Conservation (phyloP, 129 eudicot genomes). For the Escallonia rubra region DNA sequence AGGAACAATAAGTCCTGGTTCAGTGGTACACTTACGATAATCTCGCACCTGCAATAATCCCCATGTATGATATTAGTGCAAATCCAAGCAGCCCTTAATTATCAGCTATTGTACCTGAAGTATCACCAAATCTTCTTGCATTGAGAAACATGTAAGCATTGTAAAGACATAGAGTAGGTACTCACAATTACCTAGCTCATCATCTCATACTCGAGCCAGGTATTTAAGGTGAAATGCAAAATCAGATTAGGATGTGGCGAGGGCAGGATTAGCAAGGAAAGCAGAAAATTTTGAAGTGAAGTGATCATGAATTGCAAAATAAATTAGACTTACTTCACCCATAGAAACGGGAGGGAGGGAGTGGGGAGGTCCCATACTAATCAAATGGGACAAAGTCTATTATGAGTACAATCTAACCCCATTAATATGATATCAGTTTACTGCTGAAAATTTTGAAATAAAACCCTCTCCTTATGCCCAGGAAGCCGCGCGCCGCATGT, state of each 20-base stretch:
- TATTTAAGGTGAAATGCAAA: neutral
- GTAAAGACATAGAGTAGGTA: neutral
- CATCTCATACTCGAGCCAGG: neutral
- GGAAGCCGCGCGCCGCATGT: too few species aligned
- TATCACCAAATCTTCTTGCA: neutral
- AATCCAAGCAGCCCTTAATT: neutral
- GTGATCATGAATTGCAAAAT: too few species aligned
- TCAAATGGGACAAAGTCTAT: too few species aligned
- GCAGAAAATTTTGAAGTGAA: neutral
- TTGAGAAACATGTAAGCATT: neutral
- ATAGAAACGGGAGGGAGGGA: neutral
- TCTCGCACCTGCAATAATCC: conserved; percentile 69
- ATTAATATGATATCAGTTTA: too few species aligned
- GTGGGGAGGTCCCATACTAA: neutral
- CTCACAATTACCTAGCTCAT: neutral
- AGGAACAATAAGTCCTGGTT: conserved; percentile 39
- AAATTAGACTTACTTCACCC: neutral
- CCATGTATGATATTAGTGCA: conserved; percentile 2
- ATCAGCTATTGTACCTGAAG: neutral
- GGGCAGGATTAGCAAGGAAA: neutral
- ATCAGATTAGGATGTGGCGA: neutral
- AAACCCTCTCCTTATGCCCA: too few species aligned
- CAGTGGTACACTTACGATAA: conserved; percentile 58
- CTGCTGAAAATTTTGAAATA: too few species aligned
- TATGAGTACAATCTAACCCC: too few species aligned